Evolutionary conservation across 305 asterid species (phyloP), one percentile per base, ranked within the genome.

Genomic region (Caryopteris hybrid): DNA sequence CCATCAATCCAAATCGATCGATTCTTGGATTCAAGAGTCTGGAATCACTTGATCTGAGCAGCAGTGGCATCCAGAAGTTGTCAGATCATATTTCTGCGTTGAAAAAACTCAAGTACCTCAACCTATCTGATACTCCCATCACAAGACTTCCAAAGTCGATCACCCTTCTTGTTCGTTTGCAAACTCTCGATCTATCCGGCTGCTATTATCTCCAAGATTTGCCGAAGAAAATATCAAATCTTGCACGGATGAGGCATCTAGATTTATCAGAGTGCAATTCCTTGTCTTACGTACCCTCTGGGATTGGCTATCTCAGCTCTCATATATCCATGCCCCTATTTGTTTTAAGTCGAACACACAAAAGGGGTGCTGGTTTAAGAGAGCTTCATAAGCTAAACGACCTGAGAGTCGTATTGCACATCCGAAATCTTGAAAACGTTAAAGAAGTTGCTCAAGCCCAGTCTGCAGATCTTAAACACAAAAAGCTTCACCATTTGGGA

Each of bases 241-340:
- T 62, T 2, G 10, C 55, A 0, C 20, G 14, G 27, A 42, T 62
- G 29, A 45, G 27, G 6, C 68, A 62, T 46, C 56, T 62, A 10
- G 68, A 62, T n/a, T 29, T 62, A 36, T 62, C 68, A 0, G 39
- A 62, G 25, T 62, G 68, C 56, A 62, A 62, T 45, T 43, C 68
- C 29, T 27, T 62, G 43, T 4, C 17, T 9, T 18, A 10, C 29
- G 25, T 25, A 7, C 68, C 68, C 8, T 29, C 27, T 0, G 29
- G 68, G 27, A 27, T 62, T 1, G 54, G 56, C 43, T 22, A 1
- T 16, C 9, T 62, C 6, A 6, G 3, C 55, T 62, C 68, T 4
- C 55, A 43, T 1, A 11, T n/a, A 23, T 23, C 68, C 29, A 25
- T 62, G 68, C 52, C 68, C 3, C 56, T 62, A 0, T 62, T 23